phyloP scores from a whole-genome alignment of 192 early-diverging fungal species.

The Gonapodya prolifera region DNA sequence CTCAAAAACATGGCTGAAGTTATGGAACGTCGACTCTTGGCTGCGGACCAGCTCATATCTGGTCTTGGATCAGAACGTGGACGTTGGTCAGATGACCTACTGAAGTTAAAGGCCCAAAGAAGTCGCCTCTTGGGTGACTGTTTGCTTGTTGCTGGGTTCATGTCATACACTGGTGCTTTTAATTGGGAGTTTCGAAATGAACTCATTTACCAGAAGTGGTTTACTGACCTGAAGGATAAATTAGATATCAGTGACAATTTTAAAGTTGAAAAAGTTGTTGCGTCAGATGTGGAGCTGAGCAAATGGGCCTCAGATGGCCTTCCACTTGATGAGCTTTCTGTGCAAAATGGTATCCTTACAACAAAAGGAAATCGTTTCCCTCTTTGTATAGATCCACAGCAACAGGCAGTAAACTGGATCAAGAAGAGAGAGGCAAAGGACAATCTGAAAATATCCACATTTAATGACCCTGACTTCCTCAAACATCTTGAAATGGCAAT shows the following conservation, averaged over 20 bases:
- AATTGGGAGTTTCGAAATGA: slow-evolving; percentile 43
- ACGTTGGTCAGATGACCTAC: slow-evolving; percentile 48
- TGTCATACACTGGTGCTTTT: slow-evolving; percentile 49
- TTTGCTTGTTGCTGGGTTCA: slow-evolving; percentile 42
- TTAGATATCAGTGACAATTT: slow-evolving; percentile 48
- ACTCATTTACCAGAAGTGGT: slow-evolving; percentile 37
- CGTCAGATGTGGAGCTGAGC: slow-evolving; percentile 40
- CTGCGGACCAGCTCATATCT: slow-evolving; percentile 40
- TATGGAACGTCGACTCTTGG: slow-evolving; percentile 48
- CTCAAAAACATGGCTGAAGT: slow-evolving; percentile 46
- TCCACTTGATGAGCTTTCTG: slow-evolving; percentile 49
- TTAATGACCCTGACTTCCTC: slow-evolving; percentile 44
- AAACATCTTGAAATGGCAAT: slow-evolving; percentile 46
- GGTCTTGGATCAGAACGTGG: slow-evolving; percentile 51
- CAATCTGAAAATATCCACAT: slow-evolving; percentile 28
- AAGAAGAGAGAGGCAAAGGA: slow-evolving; percentile 52
- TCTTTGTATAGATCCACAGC: slow-evolving; percentile 51
- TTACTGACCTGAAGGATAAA: slow-evolving; percentile 32
- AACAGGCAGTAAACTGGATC: slow-evolving; percentile 49
- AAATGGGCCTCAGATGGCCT: slow-evolving; percentile 56
- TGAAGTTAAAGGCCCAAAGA: slow-evolving; percentile 44
- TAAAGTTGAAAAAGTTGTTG: slow-evolving; percentile 40
- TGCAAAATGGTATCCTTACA: slow-evolving; percentile 49
- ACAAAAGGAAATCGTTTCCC: slow-evolving; percentile 45
- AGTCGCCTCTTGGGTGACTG: slow-evolving; percentile 46